phyloP scores from a whole-genome alignment of 2,329 filamentous ascomycete genomes.

The Chaetomiaceae sp. region DNA sequence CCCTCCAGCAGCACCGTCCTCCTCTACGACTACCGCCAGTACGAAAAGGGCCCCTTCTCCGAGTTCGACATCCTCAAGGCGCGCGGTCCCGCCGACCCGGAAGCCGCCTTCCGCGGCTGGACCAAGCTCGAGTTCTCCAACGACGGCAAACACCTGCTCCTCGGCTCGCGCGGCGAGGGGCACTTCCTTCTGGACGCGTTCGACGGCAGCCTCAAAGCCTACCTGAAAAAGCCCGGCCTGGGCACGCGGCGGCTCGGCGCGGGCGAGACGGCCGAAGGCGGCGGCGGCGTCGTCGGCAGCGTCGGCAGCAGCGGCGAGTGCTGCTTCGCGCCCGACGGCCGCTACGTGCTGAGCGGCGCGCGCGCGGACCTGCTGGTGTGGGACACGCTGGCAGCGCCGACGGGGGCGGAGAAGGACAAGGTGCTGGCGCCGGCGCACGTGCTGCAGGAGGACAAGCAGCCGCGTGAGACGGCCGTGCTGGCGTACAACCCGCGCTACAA shows the following conservation, averaged over 20 bases:
- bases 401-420: constrained; percentile 52
- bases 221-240: constrained; percentile 55
- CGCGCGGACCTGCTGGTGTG: constrained; percentile 74
- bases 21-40: constrained; percentile 90
- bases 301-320: constrained; percentile 67
- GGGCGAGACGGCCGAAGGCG: constrained; percentile 45
- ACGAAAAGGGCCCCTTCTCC: constrained; percentile 82
- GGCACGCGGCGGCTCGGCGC: constrained; percentile 47
- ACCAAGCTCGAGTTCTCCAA: constrained; percentile 93
- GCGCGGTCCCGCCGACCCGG: constrained; percentile 42
- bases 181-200: constrained; percentile 96
- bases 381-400: constrained; percentile 60
- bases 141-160: constrained; percentile 78
- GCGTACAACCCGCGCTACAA: constrained; percentile 90
- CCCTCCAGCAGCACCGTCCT: constrained; percentile 72
- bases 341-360: constrained; percentile 78
- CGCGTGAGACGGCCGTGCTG: constrained; percentile 65
- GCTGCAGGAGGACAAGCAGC: constrained; percentile 60
- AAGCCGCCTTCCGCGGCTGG: constrained; percentile 66
- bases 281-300: too few species aligned
- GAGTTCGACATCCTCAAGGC: constrained; percentile 71
- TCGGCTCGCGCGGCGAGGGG: constrained; percentile 76
- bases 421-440: constrained; percentile 57
- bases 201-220: constrained; percentile 70
- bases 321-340: constrained; percentile 83